Conservation (phyloP, 805 yeast species). For the Lachancea lanzarotensis region DNA sequence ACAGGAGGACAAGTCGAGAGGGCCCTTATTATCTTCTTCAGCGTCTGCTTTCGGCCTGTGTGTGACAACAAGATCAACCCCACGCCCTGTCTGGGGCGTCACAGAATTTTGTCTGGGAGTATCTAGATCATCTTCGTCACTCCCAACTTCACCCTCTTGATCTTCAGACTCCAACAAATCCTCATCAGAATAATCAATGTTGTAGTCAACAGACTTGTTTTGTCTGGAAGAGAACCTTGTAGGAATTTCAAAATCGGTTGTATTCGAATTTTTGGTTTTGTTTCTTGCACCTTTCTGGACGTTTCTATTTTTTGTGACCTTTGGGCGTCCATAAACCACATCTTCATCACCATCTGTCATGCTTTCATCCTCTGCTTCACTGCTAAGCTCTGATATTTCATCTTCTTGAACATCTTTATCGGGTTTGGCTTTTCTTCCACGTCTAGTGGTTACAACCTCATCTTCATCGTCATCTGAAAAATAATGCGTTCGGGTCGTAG, state of each 20-base stretch:
- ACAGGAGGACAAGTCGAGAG: conserved; percentile 43
- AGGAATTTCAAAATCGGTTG: conserved; percentile 36
- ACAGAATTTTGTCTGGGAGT: conserved; percentile 26
- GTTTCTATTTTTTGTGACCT: conserved; percentile 8
- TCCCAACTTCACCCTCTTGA: conserved; percentile 14
- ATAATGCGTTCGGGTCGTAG: conserved; percentile 23
- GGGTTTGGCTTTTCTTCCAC: conserved; percentile 27
- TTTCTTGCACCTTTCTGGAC: conserved; percentile 17
- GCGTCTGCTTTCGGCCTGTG: conserved; percentile 24
- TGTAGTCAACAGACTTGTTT: conserved; percentile 62
- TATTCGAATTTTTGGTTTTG: conserved; percentile 9
- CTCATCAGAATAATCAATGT: conserved; percentile 54
- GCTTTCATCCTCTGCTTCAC: conserved; percentile 21
- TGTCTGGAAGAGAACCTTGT: conserved; percentile 73
- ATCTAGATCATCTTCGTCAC: conserved; percentile 15
- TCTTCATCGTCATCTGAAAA: conserved; percentile 30
- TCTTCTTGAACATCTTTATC: conserved; percentile 24
- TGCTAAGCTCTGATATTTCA: conserved; percentile 19
- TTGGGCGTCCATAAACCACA: conserved; percentile 9
- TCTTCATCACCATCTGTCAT: conserved; percentile 19
- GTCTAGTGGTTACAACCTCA: conserved; percentile 14
- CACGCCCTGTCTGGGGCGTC: conserved; percentile 32
- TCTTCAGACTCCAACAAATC: conserved; percentile 36
- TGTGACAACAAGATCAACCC: conserved; percentile 24
- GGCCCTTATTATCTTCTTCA: conserved; percentile 27